These are phyloP conservation scores for Fusarium nygamai DNA, from an alignment of 2,329 filamentous ascomycete species.

Conservation along the genomic window DNA sequence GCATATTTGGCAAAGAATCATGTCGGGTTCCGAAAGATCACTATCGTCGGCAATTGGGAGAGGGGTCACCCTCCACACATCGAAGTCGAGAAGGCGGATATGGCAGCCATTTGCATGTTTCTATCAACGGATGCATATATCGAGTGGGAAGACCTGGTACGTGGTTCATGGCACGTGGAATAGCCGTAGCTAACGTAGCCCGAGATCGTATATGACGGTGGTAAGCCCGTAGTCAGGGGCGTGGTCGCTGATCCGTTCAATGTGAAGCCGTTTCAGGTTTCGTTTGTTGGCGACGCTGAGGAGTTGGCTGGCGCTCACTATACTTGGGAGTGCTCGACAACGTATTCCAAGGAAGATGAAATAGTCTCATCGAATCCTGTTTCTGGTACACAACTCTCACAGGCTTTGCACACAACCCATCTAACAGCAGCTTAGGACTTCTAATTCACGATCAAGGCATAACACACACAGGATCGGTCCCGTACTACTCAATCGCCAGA, in stretches of 20 bases:
- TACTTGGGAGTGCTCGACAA: constrained; percentile 57
- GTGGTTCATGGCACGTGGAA: neutral
- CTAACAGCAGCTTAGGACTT: constrained; percentile 51
- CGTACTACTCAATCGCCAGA: constrained; percentile 63
- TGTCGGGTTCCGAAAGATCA: constrained; percentile 64
- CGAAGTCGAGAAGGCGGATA: constrained; percentile 53
- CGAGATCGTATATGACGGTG: constrained; percentile 56
- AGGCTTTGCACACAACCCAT: neutral
- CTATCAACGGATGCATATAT: constrained; percentile 64
- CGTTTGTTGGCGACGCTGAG: constrained; percentile 47
- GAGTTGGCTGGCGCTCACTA: constrained; percentile 49
- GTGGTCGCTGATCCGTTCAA: constrained; percentile 63
- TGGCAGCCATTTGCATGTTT: constrained; percentile 59
- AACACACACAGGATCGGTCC: constrained; percentile 43
- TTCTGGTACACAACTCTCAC: constrained; percentile 9
- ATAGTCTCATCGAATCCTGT: constrained; percentile 48
- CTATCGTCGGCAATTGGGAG: constrained; percentile 51
- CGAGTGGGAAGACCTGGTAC: constrained; percentile 63
- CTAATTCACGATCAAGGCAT: constrained; percentile 52
- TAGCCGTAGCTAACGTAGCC: constrained; percentile 9
- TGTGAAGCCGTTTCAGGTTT: constrained; percentile 61
- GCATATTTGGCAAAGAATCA: constrained; percentile 63
- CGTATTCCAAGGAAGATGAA: constrained; percentile 51
- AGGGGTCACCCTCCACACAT: constrained; percentile 51
- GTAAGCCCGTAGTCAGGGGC: constrained; percentile 58